Percentiles rank a stretch among this genome's conserved stretches.
Evolutionary conservation across 805 yeast species (phyloP).

Genomic region (Wickerhamiella bombiphila): DNA sequence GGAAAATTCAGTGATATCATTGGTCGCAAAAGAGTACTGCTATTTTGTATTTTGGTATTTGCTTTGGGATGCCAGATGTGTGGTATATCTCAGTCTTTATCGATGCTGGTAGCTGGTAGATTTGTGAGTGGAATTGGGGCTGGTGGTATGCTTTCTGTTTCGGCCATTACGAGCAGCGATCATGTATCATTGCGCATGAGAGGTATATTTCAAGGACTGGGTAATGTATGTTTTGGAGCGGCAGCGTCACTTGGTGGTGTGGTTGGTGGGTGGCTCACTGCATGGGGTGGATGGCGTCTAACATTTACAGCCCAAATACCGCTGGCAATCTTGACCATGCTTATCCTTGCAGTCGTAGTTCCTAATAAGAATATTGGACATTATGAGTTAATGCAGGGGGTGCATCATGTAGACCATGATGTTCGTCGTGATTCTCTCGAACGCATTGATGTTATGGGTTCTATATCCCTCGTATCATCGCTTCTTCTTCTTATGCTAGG

Average conservation of each 20-base stretch:
- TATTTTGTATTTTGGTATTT: conserved; percentile 30
- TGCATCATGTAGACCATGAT: conserved; percentile 20
- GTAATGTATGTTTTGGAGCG: conserved; percentile 58
- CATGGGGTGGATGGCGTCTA: conserved; percentile 48
- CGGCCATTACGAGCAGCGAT: conserved; percentile 65
- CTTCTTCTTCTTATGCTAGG: conserved; percentile 47
- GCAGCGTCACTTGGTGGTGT: conserved; percentile 64
- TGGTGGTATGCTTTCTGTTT: conserved; percentile 68
- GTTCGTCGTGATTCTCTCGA: conserved; percentile 34
- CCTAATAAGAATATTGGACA: conserved; percentile 9
- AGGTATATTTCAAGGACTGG: conserved; percentile 71
- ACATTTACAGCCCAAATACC: conserved; percentile 31
- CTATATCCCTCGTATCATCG: conserved; percentile 41
- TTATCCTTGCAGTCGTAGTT: conserved; percentile 9
- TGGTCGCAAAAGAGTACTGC: conserved; percentile 28
- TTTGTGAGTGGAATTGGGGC: conserved; percentile 81
- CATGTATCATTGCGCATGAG: conserved; percentile 61
- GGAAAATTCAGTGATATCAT: conserved; percentile 55
- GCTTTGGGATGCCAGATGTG: conserved; percentile 36
- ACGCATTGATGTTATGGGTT: conserved; percentile 55
- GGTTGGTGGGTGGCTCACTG: conserved; percentile 40
- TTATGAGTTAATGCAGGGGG: conserved; percentile 24
- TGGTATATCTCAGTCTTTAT: conserved; percentile 40
- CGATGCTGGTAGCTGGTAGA: conserved; percentile 52
- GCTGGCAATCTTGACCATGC: conserved; percentile 21